Evolutionary conservation across 768 basidiomycete species (phyloP), one percentile per base, ranked within the genome.

Genomic region (Xerocomellus chrysenteron): DNA sequence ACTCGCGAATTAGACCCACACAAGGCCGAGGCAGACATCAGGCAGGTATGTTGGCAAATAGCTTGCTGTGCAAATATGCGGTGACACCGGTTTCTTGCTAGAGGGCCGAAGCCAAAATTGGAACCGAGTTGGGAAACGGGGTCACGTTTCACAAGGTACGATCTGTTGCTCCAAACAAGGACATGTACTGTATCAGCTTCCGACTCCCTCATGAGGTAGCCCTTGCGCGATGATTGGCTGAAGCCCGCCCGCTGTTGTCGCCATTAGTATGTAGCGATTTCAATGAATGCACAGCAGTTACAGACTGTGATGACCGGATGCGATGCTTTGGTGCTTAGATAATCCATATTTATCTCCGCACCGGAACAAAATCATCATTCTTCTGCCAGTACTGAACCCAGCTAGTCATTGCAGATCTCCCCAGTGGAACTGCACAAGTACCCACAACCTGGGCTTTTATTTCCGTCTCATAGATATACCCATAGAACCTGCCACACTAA

Each of bases 161-260:
- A 53, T 88, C 89, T 11, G 97, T 98, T 11, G 94, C 97, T 1
- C 96, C 96, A 8, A 90, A 85, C 73, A 98, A 99, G 74, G 88
- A 94, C 66, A 98, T 98, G 96, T 98, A 95, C 72, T 95, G 96
- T 72, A 82, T 99, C 52, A 89, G 89, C 71, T 98, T 99, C 79
- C 72, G 83, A 60, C 76, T 92, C 10, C 86, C 87, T 19, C 68
- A 68, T 44, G 71, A 66, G 37, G 76, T 77, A 10, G 80, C 79
- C 5, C 75, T 70, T 49, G 68, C 50, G 17, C 47, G 52, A 24
- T 66, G 50, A 66, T 55, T 39, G 39, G 48, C 17, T 52, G 9
- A 24, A 16, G 17, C 21, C 21, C 4, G 12, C 8, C 26, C 41
- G 45, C 36, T 36, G 32, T 47, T 50, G 40, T 39, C 28, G 42